These are phyloP conservation scores for Cytospora piceae DNA, from an alignment of 2,329 filamentous ascomycete species.

Conservation along the genomic window DNA sequence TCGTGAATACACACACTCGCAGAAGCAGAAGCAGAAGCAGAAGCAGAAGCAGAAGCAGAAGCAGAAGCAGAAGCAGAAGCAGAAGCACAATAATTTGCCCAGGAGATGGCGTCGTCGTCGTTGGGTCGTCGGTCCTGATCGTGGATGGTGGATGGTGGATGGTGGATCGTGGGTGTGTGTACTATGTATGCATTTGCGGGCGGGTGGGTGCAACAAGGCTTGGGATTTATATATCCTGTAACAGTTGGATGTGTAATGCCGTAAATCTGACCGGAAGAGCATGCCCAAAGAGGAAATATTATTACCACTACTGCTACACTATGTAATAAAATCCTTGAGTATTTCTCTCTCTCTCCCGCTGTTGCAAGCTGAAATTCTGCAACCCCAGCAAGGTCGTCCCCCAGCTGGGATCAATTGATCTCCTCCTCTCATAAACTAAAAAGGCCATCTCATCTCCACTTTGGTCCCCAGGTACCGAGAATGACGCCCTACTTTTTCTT, in stretches of 20 bases:
- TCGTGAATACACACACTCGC: background rate
- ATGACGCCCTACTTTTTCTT: background rate
- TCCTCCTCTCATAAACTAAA: no score
- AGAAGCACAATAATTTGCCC: no score
- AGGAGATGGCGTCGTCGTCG: no score
- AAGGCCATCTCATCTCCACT: slow-evolving; percentile 3
- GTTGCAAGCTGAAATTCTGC: background rate
- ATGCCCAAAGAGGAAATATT: slow-evolving; percentile 1
- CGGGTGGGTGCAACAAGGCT: background rate
- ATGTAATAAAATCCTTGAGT: background rate
- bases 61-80: no score
- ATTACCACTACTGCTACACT: background rate
- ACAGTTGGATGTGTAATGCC: background rate
- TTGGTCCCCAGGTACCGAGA: background rate
- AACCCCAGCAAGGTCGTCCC: background rate
- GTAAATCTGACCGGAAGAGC: background rate
- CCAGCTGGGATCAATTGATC: no score
- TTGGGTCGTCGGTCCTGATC: no score
- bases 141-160: no score
- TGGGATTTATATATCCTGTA: background rate
- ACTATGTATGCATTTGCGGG: background rate
- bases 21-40: no score
- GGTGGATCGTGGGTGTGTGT: background rate
- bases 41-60: no score
- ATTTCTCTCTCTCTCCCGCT: background rate